Evolutionary conservation across 78 protist genomes (phyloP), one percentile per base, ranked within the genome.

Genomic region (Guillardia theta): DNA sequence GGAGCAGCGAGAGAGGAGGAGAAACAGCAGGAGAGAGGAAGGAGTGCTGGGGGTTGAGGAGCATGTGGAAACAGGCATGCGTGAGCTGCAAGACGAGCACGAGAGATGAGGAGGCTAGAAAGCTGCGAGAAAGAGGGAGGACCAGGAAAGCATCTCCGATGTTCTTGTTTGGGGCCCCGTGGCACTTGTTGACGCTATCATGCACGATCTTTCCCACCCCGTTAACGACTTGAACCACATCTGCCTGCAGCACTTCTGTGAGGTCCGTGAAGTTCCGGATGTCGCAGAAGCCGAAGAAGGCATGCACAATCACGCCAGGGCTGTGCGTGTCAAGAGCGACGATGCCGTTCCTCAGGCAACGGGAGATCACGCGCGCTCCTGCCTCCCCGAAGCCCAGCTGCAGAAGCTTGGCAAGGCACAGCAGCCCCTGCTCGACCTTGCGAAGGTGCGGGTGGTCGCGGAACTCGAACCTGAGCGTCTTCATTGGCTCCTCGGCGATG

Each of bases 141-240:
- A n/a, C n/a, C n/a, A 88, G 62, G 21, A 93, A 93, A 4, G 94
- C 88, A 47, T 64, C 88, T 88, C 94, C 94, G 47, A 76, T 76
- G 70, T 93, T 93, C 90, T 76, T 64, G 64, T 64, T 76, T n/a
- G 94, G 88, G 24, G 78, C 46, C 43, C 94, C 94, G 4, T 18
- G 33, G 88, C 44, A 15, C 0, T 58, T 87, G 12, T 43, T 9
- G 18, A 39, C 46, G 33, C 43, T 30, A 4, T 33, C 4, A 47
- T 92, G 94, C 6, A 92, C 58, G 30, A 39, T 5, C 39, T 58
- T 58, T 37, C 64, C 83, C n/a, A 92, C 33, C 37, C n/a, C 47
- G 58, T 92, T 92, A 43, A 92, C 94, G 33, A 92, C 36, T 37
- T 22, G 18, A 41, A 92, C 48, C 0, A 88, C 39, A 45, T 88